Percentiles rank a stretch among this genome's conserved stretches.
Conservation (phyloP, 495 filamentous ascomycete genomes). For the Hypoxylon intermedium region DNA sequence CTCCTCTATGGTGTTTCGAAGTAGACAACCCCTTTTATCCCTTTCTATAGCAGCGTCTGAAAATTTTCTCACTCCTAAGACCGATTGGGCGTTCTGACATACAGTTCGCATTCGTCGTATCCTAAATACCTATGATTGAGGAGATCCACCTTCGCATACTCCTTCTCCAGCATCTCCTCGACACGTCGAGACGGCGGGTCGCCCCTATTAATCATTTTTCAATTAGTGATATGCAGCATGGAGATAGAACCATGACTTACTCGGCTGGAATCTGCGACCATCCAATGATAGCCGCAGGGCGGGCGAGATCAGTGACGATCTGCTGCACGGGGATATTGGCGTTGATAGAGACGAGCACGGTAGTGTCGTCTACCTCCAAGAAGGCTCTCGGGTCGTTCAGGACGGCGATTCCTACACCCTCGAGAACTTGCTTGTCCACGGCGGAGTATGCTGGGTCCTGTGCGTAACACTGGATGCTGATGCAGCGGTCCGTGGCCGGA, state of each 20-base stretch:
- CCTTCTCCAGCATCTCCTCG: conserved; percentile 11
- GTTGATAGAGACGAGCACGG: conserved; percentile 37
- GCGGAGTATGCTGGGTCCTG: conserved; percentile 43
- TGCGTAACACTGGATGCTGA: conserved; percentile 19
- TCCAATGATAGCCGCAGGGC: conserved; percentile 41
- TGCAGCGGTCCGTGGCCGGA: too few species aligned
- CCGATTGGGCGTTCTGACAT: conserved; percentile 12
- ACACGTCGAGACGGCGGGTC: conserved; percentile 8
- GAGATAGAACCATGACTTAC: too few species aligned
- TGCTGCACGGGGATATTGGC: conserved; percentile 41
- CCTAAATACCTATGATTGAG: neutral
- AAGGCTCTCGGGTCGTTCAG: conserved; percentile 43
- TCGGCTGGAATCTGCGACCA: neutral
- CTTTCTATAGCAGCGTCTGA: too few species aligned
- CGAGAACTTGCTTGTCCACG: conserved; percentile 28
- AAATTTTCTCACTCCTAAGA: too few species aligned
- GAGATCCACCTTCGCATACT: conserved; percentile 4
- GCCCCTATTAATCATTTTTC: neutral
- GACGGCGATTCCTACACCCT: conserved; percentile 12
- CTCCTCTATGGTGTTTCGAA: neutral
- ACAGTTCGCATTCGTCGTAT: neutral
- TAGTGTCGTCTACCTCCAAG: conserved; percentile 37
- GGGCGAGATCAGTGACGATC: conserved; percentile 42
- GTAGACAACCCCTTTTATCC: too few species aligned
- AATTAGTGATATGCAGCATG: neutral